Evolutionary conservation across 805 yeast species (phyloP), one percentile per base, ranked within the genome.

Genomic region (Pichia cabralensis): DNA sequence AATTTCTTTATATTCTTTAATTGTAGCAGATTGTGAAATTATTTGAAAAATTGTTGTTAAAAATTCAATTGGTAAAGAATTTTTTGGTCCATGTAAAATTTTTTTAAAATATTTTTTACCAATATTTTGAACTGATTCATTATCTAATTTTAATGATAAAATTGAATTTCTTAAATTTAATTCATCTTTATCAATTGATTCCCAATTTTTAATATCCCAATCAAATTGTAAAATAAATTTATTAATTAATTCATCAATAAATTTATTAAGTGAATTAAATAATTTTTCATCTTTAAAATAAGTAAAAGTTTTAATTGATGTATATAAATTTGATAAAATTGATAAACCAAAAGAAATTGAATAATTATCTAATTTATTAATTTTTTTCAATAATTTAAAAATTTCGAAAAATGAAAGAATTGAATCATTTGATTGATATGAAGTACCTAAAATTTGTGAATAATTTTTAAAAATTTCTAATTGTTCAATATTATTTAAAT

Each of bases 1-100:
- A 6, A 76, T 55, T 44, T 70, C 76, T 52, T 79, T 79, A 65
- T 76, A 79, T 24, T 73, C 76, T 43, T 71, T 69, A 33, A 56
- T 53, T 24, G 58, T 56, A 12, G 45, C 47, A 15, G 32, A 22
- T 17, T 44, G 37, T 4, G 43, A 47, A 12, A 46, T 33, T 27
- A 55, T 53, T 20, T 55, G 50, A 22, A 74, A 56, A 3, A 63
- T 53, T 9, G 67, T 53, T 10, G 64, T 58, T 33, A 77, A 55
- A 14, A 79, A 42, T 41, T 68, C 73, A 32, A 58, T 59, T 3
- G 86, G 83, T 26, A 76, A 61, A 0, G 68, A 50, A 15, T 61
- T 47, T 24, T 64, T 56, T 13, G 75, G 73, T 1, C 80, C 80
- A 36, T 70, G 75, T 14, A 64, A 37, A n/a, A 72, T 43, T 19